A percentile compares a stretch with the other conserved stretches of the same genome.
phyloP scores from a whole-genome alignment of 2,329 filamentous ascomycete genomes.

The Fusarium sp. region DNA sequence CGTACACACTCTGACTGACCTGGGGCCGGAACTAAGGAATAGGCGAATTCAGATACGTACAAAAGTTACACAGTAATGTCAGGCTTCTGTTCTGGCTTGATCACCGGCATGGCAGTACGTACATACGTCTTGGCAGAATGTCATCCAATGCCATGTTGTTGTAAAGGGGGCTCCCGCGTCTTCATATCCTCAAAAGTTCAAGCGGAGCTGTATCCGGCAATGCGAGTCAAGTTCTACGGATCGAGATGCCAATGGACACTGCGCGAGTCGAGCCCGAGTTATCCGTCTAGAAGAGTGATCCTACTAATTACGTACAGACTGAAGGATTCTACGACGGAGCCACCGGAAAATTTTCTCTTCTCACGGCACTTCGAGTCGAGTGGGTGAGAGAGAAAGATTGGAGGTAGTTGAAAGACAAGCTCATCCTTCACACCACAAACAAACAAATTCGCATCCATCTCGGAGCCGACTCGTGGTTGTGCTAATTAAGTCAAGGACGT shows the following conservation, averaged over 20 bases:
- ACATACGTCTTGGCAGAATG: slow-evolving; percentile 24
- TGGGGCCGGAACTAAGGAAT: slow-evolving; percentile 9
- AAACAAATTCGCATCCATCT: slow-evolving; percentile 3
- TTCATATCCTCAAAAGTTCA: neutral
- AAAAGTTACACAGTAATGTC: slow-evolving; percentile 3
- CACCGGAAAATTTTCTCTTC: slow-evolving; percentile 7
- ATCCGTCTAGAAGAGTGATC: slow-evolving; percentile 1
- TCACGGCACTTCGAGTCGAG: slow-evolving; percentile 20
- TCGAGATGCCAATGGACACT: neutral
- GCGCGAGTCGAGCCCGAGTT: slow-evolving; percentile 21
- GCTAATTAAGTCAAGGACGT: slow-evolving; percentile 4
- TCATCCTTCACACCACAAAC: slow-evolving; percentile 10
- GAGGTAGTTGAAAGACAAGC: neutral
- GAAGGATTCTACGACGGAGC: slow-evolving; percentile 1
- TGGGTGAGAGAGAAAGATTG: neutral
- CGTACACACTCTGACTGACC: neutral
- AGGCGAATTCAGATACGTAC: slow-evolving; percentile 11
- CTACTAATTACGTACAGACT: slow-evolving; percentile 32
- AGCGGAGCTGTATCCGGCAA: neutral
- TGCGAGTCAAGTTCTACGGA: slow-evolving; percentile 22
- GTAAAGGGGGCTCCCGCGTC: neutral
- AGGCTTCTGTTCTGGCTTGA: slow-evolving; percentile 19
- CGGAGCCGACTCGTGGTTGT: slow-evolving; percentile 17
- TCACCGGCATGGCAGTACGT: slow-evolving; percentile 1
- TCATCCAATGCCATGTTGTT: slow-evolving; percentile 21